Conservation (phyloP, 1,139 yeast genomes). For the Petasospora rhodanensis region DNA sequence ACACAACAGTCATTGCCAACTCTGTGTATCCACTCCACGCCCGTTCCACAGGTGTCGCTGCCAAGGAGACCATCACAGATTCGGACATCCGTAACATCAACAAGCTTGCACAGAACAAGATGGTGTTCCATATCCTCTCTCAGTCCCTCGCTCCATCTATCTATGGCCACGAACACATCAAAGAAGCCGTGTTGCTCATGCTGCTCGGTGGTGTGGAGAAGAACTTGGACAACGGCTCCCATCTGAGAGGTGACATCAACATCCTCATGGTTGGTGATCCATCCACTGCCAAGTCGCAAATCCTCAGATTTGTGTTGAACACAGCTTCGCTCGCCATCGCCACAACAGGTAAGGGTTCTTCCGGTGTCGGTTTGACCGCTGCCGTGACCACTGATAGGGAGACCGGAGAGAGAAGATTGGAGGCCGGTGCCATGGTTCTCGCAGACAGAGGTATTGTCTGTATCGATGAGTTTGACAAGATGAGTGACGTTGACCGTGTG, state of each 20-base stretch:
- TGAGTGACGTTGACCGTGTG: constrained; percentile 95
- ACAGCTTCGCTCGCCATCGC: constrained; percentile 96
- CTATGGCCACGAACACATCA: constrained; percentile 88
- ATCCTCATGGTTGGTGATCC: constrained; percentile 98
- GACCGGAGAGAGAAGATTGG: constrained; percentile 93
- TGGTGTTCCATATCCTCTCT: constrained; percentile 74
- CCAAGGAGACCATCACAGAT: constrained; percentile 73
- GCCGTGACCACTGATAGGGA: constrained; percentile 96
- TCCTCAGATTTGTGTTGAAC: constrained; percentile 86
- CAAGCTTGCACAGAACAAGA: constrained; percentile 60
- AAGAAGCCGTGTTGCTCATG: constrained; percentile 88
- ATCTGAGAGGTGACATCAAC: constrained; percentile 96
- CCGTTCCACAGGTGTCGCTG: constrained; percentile 79
- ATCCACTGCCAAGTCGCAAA: constrained; percentile 95
- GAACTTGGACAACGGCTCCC: constrained; percentile 92
- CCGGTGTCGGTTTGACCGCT: constrained; percentile 99
- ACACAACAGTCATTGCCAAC: constrained; percentile 78
- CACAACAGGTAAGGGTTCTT: constrained; percentile 98
- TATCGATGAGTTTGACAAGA: constrained; percentile 97
- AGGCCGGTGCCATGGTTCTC: constrained; percentile 99
- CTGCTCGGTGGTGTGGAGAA: constrained; percentile 92
- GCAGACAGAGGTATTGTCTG: constrained; percentile 98
- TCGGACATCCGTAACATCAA: constrained; percentile 84
- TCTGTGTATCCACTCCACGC: constrained; percentile 88
- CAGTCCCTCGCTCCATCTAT: constrained; percentile 94